A percentile compares a stretch with the other conserved stretches of the same genome.
Conservation (phyloP, 768 basidiomycete genomes). For the Porphyrellus cyaneotinctus region DNA sequence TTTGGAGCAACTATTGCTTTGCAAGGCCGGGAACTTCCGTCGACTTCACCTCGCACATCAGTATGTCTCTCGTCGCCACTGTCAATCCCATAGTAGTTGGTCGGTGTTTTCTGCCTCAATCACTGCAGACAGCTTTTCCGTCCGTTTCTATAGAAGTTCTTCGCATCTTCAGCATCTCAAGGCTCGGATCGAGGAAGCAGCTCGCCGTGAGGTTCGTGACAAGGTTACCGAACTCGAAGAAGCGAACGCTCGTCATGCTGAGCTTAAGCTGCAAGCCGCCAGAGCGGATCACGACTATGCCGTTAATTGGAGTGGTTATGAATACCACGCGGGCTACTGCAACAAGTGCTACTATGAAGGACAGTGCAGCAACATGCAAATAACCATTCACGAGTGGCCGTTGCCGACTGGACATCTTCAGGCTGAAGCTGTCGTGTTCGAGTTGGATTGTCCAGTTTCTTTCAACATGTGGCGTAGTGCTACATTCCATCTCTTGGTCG, state of each 20-base stretch:
- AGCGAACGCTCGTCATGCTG: slow-evolving; percentile 20
- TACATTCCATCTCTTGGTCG: slow-evolving; percentile 37
- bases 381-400: slow-evolving; percentile 41
- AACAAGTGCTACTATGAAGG: slow-evolving; percentile 28
- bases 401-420: background rate
- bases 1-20: slow-evolving; percentile 28
- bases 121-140: slow-evolving; percentile 24
- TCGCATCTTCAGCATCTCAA: slow-evolving; percentile 23
- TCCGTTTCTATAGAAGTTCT: slow-evolving; percentile 19
- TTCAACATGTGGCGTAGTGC: slow-evolving; percentile 41
- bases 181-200: slow-evolving; percentile 28
- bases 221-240: slow-evolving; percentile 5
- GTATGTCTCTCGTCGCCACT: slow-evolving; percentile 34
- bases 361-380: slow-evolving; percentile 22
- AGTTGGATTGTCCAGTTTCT: background rate
- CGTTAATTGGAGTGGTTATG: background rate
- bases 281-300: slow-evolving; percentile 5
- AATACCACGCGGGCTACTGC: slow-evolving; percentile 13
- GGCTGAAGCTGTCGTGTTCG: background rate
- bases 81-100: background rate
- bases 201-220: slow-evolving; percentile 10
- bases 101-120: slow-evolving; percentile 34
- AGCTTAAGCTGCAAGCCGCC: slow-evolving; percentile 10
- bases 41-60: slow-evolving; percentile 25
- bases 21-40: slow-evolving; percentile 24